A percentile compares a stretch with the other conserved stretches of the same genome.
These are phyloP conservation scores for Pichia paraexigua DNA, from an alignment of 805 yeast species.

Conservation along the genomic window DNA sequence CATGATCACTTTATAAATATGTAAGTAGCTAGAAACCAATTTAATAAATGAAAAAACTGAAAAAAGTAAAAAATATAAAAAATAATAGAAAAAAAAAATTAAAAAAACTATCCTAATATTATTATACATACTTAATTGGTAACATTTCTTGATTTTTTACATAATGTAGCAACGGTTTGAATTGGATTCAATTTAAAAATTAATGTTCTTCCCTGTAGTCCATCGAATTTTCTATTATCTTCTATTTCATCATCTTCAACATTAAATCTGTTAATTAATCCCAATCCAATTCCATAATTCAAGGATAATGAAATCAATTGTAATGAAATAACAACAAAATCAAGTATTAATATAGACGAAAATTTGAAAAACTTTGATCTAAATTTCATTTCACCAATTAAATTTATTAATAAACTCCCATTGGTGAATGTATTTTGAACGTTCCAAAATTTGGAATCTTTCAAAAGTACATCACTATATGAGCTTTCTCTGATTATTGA, in stretches of 20 bases:
- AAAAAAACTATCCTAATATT: too few relatives aligned
- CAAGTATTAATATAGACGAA: constrained; percentile 23
- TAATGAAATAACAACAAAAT: constrained; percentile 22
- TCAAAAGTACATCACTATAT: constrained; percentile 1
- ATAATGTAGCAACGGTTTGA: constrained; percentile 9
- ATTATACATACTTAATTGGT: neutral
- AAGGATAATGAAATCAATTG: constrained; percentile 28
- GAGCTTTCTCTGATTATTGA: constrained; percentile 1
- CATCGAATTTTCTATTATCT: constrained; percentile 28
- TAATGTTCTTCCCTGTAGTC: constrained; percentile 36
- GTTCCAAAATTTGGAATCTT: constrained; percentile 7
- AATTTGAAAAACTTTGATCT: constrained; percentile 21
- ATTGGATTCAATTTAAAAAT: constrained; percentile 31
- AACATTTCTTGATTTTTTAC: neutral
- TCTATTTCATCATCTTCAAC: constrained; percentile 17
- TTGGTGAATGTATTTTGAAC: constrained; percentile 20
- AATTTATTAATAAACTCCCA: constrained; percentile 35
- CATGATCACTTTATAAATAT: neutral
- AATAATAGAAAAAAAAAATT: too few relatives aligned
- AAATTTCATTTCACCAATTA: constrained; percentile 38
- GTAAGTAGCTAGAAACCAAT: neutral
- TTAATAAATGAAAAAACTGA: neutral
- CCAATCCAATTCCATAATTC: constrained; percentile 25
- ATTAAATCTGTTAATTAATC: constrained; percentile 21
- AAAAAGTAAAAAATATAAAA: too few relatives aligned